phyloP scores from a whole-genome alignment of 2,329 filamentous ascomycete species.

The Clonostachys rosea region DNA sequence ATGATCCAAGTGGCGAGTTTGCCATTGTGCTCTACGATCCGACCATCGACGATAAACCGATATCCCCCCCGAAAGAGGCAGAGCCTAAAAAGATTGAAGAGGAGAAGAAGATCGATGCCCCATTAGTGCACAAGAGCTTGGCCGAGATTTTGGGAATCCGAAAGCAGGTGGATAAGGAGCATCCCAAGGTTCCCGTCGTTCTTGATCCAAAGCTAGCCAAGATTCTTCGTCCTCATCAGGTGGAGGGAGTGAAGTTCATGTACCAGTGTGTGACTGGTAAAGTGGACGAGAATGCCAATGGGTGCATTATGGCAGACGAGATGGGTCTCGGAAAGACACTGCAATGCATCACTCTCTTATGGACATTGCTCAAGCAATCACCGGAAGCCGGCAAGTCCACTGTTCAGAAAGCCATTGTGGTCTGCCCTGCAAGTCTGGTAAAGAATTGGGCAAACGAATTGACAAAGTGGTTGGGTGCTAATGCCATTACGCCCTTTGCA shows the following conservation, averaged over 20 bases:
- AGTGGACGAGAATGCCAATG: constrained; percentile 88
- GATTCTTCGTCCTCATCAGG: constrained; percentile 90
- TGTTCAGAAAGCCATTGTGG: constrained; percentile 95
- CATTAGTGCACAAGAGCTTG: constrained; percentile 88
- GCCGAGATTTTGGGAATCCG: constrained; percentile 93
- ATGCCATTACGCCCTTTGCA: constrained; percentile 88
- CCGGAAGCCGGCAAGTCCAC: constrained; percentile 90
- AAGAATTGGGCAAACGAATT: constrained; percentile 98
- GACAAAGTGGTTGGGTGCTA: constrained; percentile 91
- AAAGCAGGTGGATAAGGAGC: constrained; percentile 76
- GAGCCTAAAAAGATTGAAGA: constrained; percentile 14
- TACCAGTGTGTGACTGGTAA: constrained; percentile 93
- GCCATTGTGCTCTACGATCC: constrained; percentile 95
- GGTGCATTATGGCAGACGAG: constrained; percentile 99
- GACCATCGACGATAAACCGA: constrained; percentile 79
- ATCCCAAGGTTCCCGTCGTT: constrained; percentile 91
- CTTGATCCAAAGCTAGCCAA: constrained; percentile 89
- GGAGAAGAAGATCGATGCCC: constrained; percentile 59
- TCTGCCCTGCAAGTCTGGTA: constrained; percentile 92
- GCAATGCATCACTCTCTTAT: constrained; percentile 94
- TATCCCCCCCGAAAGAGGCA: constrained; percentile 11
- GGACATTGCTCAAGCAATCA: constrained; percentile 94
- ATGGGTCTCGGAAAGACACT: constrained; percentile 98
- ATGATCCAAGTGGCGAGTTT: constrained; percentile 94
- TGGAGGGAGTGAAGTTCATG: constrained; percentile 97